Conservation (phyloP, 768 basidiomycete species). For the Tylopilus sp. region DNA sequence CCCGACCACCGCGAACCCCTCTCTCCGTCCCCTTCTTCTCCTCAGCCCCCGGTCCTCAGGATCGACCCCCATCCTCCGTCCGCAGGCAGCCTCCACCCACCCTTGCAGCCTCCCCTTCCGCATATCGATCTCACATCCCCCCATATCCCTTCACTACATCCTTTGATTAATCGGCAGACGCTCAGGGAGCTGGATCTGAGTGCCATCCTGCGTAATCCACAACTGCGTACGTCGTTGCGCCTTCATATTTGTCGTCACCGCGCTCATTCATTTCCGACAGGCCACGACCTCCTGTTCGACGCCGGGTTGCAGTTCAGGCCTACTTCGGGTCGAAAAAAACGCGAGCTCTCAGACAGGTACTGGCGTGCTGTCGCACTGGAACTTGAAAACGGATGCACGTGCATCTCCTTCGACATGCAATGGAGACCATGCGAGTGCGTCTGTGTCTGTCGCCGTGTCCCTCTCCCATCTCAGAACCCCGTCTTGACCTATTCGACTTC, state of each 20-base stretch:
- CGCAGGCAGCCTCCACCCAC: slow-evolving; percentile 23
- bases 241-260: neutral
- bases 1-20: slow-evolving; percentile 30
- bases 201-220: slow-evolving; percentile 83
- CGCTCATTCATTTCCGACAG: slow-evolving; percentile 35
- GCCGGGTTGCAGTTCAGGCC: slow-evolving; percentile 80
- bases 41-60: slow-evolving; percentile 16
- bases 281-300: slow-evolving; percentile 89
- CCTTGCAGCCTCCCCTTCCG: slow-evolving; percentile 30
- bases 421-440: slow-evolving; percentile 52
- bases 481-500: slow-evolving; percentile 45
- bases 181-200: slow-evolving; percentile 83
- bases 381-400: slow-evolving; percentile 78
- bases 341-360: slow-evolving; percentile 72
- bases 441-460: slow-evolving; percentile 51
- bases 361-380: slow-evolving; percentile 82
- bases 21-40: slow-evolving; percentile 25
- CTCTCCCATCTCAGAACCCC: slow-evolving; percentile 39
- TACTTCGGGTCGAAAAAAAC: slow-evolving; percentile 68
- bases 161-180: slow-evolving; percentile 79
- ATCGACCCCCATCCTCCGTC: slow-evolving; percentile 26
- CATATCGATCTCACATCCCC: slow-evolving; percentile 43
- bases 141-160: slow-evolving; percentile 65
- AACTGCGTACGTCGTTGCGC: slow-evolving; percentile 66
- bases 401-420: slow-evolving; percentile 66